Base-by-base conservation (phyloP, 2,329 filamentous ascomycete species). In the Fusarium keratoplasticum region DNA sequence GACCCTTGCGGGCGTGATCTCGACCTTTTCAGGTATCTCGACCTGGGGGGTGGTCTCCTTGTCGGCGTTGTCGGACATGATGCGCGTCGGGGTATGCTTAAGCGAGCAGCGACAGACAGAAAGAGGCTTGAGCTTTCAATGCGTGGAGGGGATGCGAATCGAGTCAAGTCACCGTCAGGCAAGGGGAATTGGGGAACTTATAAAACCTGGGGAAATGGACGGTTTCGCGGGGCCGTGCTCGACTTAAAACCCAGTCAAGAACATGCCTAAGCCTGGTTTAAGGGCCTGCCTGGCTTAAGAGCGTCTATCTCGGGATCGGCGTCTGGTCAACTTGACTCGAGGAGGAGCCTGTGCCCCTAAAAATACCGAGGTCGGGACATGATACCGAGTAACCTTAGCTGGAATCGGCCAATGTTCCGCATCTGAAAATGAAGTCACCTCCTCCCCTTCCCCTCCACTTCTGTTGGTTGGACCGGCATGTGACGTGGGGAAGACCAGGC, bases 391-490 rank as follows among this genome's bases (percentile, higher is more conserved):
- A 59, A 68, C 63, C 52, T 58, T 72, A 58, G 67, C 68, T 72
- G 63, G 59, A 61, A 72, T 69, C 67, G 69, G 72, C 50, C 61
- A 66, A 63, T 66, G 69, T 73, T 76, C 72, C 74, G 70, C 73
- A 74, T 72, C 71, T 75, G 70, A 76, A 66, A 73, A 77, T 78
- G 77, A 79, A 69, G 76, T 78, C 77, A 79, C 63, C 40, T 22
- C 63, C 35, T 22, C 33, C 61, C 33, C 61, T 60, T 33, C 55
- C 35, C 55, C 35, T 52, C 47, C 25, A 27, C 61, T 54, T 16
- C 9, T 31, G 67, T 65, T 57, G 61, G 59, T 54, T 70, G 60
- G 22, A 58, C 62, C 69, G 60, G 73, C 77, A 79, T 79, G 77
- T 79, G 77, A 79, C 66, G 74, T 76, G 72, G 74, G 72, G 72